These are phyloP conservation scores for Raddia guianensis DNA, from an alignment of 176 grass and related monocot genomes.

Conservation along the genomic window DNA sequence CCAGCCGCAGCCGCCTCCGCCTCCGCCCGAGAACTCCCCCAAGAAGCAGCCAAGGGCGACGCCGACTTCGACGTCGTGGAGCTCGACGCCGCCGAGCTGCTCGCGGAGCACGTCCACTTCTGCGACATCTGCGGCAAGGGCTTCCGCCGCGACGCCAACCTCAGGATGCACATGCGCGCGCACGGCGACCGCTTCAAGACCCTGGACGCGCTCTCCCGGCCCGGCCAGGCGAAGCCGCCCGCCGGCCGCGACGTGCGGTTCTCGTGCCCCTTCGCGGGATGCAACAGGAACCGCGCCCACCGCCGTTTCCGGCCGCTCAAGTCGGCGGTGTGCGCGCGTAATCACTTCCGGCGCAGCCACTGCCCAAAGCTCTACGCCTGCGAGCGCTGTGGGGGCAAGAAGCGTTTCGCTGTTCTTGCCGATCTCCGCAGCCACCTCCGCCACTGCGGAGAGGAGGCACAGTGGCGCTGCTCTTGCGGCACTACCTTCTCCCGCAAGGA, in stretches of 20 bases:
- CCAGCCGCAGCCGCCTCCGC: constrained; percentile 14
- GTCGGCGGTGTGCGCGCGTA: constrained; percentile 80
- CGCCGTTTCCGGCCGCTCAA: constrained; percentile 93
- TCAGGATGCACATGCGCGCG: constrained; percentile 99
- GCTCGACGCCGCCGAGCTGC: constrained; percentile 79
- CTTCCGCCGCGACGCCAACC: constrained; percentile 97
- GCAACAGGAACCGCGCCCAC: constrained; percentile 83
- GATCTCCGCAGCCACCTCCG: constrained; percentile 89
- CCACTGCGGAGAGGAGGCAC: constrained; percentile 80
- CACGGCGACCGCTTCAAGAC: constrained; percentile 98
- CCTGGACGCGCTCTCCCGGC: constrained; percentile 80
- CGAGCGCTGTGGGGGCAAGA: constrained; percentile 74
- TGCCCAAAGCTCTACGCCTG: constrained; percentile 93
- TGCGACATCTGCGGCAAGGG: constrained; percentile 97
- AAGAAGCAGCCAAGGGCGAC: constrained; percentile 43
- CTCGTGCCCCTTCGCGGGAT: constrained; percentile 80
- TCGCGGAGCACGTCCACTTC: constrained; percentile 87
- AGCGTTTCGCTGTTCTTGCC: constrained; percentile 88
- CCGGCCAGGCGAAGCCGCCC: constrained; percentile 43
- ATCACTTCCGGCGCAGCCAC: constrained; percentile 96
- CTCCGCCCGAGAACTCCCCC: constrained; percentile 12
- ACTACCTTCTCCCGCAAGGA: constrained; percentile 99
- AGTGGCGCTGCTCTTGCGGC: constrained; percentile 95
- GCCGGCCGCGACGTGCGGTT: constrained; percentile 59
- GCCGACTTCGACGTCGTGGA: constrained; percentile 75